Conservation (phyloP, 2,329 filamentous ascomycete genomes). For the Curvularia eragrostidis region DNA sequence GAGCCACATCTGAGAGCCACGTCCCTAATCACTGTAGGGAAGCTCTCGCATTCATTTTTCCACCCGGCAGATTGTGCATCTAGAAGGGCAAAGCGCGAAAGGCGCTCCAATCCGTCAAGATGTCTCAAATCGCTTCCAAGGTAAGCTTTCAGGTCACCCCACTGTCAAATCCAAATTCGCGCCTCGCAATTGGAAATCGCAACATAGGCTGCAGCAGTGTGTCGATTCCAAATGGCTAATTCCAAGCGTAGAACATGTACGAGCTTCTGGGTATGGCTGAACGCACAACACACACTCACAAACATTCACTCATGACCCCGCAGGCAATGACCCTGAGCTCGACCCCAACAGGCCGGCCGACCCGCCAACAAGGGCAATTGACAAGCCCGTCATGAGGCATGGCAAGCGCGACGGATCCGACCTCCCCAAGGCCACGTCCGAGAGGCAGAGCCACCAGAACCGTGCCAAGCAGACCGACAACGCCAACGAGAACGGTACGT, state of each 20-base stretch:
- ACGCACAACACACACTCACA: conserved; percentile 15
- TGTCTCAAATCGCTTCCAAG: conserved; percentile 54
- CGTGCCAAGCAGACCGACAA: conserved; percentile 59
- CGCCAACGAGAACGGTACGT: conserved; percentile 89
- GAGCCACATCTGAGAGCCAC: conserved; percentile 47
- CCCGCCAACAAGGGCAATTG: conserved; percentile 85
- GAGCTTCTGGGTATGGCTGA: conserved; percentile 87
- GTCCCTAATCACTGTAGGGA: conserved; percentile 49
- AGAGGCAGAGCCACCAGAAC: conserved; percentile 41
- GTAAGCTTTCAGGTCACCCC: conserved; percentile 40
- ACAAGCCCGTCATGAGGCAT: conserved; percentile 78
- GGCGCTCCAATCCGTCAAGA: conserved; percentile 52
- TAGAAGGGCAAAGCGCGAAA: conserved; percentile 54
- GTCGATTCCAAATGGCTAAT: conserved; percentile 45
- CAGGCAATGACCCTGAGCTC: conserved; percentile 73
- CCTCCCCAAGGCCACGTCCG: conserved; percentile 60
- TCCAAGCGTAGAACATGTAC: conserved; percentile 79
- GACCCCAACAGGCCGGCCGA: conserved; percentile 76
- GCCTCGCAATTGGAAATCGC: conserved; percentile 20
- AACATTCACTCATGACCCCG: conserved; percentile 34
- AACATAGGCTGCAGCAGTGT: not conserved
- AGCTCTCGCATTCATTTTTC: conserved; percentile 45
- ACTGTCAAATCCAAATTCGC: conserved; percentile 13
- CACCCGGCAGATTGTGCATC: conserved; percentile 50
- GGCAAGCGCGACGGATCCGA: conserved; percentile 88